phyloP scores from a whole-genome alignment of 495 filamentous ascomycete genomes.

The Xylaria venustula region DNA sequence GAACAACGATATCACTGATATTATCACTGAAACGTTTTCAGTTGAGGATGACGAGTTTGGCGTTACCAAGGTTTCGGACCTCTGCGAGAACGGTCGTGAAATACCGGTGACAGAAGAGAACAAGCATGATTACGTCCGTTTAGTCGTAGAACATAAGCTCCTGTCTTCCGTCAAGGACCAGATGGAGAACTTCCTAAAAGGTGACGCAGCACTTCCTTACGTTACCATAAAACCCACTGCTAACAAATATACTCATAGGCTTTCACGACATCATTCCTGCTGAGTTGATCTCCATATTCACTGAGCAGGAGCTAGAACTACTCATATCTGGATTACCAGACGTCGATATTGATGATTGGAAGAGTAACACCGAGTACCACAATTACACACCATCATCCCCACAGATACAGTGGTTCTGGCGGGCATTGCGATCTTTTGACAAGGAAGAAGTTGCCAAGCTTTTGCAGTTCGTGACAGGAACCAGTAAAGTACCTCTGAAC shows the following conservation, averaged over 20 bases:
- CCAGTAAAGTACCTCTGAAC: conserved; percentile 97
- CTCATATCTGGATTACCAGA: conserved; percentile 96
- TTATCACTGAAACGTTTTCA: conserved; percentile 96
- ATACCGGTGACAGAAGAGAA: conserved; percentile 96
- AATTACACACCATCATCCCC: conserved; percentile 93
- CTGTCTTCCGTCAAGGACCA: conserved; percentile 89
- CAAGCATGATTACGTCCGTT: conserved; percentile 94
- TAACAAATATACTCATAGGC: conserved; percentile 51
- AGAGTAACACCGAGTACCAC: conserved; percentile 97
- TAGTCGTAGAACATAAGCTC: conserved; percentile 91
- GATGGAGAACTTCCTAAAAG: conserved; percentile 91
- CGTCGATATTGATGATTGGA: conserved; percentile 98
- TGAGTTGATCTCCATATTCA: conserved; percentile 95
- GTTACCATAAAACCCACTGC: conserved; percentile 8
- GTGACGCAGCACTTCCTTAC: conserved; percentile 44
- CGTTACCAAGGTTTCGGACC: conserved; percentile 79
- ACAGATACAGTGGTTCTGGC: conserved; percentile 99
- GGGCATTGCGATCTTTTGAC: conserved; percentile 95
- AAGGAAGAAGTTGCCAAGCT: conserved; percentile 98
- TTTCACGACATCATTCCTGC: conserved; percentile 98
- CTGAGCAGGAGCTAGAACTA: conserved; percentile 95
- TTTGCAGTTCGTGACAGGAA: conserved; percentile 97
- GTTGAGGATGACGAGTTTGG: conserved; percentile 92
- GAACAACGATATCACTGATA: conserved; percentile 97
- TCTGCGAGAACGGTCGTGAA: conserved; percentile 83